phyloP scores from a whole-genome alignment of 2,329 filamentous ascomycete genomes.

The Fusarium proliferatum region DNA sequence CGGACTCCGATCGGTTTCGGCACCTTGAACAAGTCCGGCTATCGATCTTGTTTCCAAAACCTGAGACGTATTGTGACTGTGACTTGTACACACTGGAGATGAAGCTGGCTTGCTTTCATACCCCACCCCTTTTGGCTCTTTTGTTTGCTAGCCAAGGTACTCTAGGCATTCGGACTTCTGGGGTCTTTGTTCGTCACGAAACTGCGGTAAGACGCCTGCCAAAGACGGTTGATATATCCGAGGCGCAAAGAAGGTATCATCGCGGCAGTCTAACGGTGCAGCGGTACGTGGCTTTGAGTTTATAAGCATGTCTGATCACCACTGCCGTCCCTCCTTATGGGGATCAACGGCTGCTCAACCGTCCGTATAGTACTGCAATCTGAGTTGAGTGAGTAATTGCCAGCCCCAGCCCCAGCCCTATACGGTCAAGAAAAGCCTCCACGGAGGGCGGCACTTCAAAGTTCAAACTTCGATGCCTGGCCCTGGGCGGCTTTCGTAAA shows the following conservation, averaged over 20 bases:
- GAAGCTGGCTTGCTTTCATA: not conserved
- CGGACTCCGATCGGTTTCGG: slow-evolving; percentile 46
- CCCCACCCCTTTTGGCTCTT: not conserved
- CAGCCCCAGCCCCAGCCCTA: slow-evolving; percentile 30
- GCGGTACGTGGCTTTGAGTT: not conserved
- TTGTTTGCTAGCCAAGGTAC: not conserved
- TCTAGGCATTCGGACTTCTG: not conserved
- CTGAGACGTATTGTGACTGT: slow-evolving; percentile 3
- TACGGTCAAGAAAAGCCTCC: not conserved
- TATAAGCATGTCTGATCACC: slow-evolving; percentile 14
- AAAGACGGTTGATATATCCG: slow-evolving; percentile 33
- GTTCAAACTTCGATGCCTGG: not conserved
- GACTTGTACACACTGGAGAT: slow-evolving; percentile 5
- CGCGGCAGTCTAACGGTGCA: slow-evolving; percentile 5
- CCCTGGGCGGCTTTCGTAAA: not conserved
- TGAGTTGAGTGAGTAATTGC: not conserved
- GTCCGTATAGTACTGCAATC: not conserved
- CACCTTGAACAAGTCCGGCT: slow-evolving; percentile 39
- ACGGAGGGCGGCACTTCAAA: slow-evolving; percentile 12
- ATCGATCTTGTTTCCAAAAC: slow-evolving; percentile 17
- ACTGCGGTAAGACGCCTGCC: slow-evolving; percentile 21
- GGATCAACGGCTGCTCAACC: slow-evolving; percentile 6
- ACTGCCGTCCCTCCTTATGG: slow-evolving; percentile 12
- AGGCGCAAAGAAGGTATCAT: slow-evolving; percentile 6
- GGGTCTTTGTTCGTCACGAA: slow-evolving; percentile 13